These are phyloP conservation scores for Diaporthe humulicola DNA, from an alignment of 2,329 filamentous ascomycete species.

Conservation along the genomic window DNA sequence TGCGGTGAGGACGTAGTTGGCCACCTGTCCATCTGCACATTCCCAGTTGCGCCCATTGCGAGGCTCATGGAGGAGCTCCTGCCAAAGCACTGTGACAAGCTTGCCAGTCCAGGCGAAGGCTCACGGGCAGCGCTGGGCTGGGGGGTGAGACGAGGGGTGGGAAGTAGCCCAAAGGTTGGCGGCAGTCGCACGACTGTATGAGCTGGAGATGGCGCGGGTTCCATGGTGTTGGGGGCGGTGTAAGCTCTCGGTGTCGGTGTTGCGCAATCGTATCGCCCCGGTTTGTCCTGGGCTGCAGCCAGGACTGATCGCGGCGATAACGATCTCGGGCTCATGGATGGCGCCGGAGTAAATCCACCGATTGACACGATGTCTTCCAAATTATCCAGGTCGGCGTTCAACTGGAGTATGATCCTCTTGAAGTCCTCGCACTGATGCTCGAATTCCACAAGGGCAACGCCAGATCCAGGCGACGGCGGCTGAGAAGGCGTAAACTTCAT, in stretches of 20 bases:
- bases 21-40: slow-evolving; percentile 65
- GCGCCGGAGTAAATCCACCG: slow-evolving; percentile 33
- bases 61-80: slow-evolving; percentile 70
- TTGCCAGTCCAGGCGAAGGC: slow-evolving; percentile 59
- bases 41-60: slow-evolving; percentile 69
- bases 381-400: slow-evolving; percentile 71
- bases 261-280: slow-evolving; percentile 38
- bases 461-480: slow-evolving; percentile 65
- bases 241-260: slow-evolving; percentile 58
- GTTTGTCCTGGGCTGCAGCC: slow-evolving; percentile 54
- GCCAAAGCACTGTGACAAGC: slow-evolving; percentile 59
- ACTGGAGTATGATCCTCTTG: slow-evolving; percentile 68
- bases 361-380: slow-evolving; percentile 61
- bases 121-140: slow-evolving; percentile 69
- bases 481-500: slow-evolving; percentile 82
- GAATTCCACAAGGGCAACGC: slow-evolving; percentile 53
- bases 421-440: slow-evolving; percentile 67
- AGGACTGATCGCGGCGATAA: slow-evolving; percentile 58
- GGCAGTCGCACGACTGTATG: slow-evolving; percentile 62
- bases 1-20: slow-evolving; percentile 67
- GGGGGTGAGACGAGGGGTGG: slow-evolving; percentile 71
- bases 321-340: slow-evolving; percentile 38
- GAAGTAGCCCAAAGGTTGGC: slow-evolving; percentile 67
- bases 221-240: slow-evolving; percentile 61
- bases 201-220: slow-evolving; percentile 59